These are phyloP conservation scores for Fraxinus dipetala DNA, from an alignment of 305 asterid genomes.

Conservation along the genomic window DNA sequence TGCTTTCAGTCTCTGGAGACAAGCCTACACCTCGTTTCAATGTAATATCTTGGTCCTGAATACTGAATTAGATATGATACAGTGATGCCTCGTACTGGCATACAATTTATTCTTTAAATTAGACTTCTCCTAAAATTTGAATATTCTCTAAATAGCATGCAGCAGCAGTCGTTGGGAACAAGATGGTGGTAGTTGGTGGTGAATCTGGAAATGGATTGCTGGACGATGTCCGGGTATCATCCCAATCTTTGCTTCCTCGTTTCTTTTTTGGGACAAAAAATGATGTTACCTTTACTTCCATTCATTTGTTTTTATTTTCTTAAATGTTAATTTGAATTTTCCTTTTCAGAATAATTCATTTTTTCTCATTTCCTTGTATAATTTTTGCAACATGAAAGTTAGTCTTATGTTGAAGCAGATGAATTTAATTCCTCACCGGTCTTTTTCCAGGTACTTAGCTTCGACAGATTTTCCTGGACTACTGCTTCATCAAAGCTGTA, in stretches of 20 bases:
- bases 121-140: constrained; percentile 8
- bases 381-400: constrained; percentile 15
- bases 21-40: constrained; percentile 85
- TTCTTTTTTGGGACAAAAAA: not conserved
- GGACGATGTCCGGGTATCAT: constrained; percentile 87
- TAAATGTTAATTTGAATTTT: not conserved
- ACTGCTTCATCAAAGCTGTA: constrained; percentile 80
- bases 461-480: constrained; percentile 84
- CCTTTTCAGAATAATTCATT: not conserved
- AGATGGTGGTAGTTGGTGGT: constrained; percentile 97
- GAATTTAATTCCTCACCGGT: constrained; percentile 12
- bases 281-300: not conserved
- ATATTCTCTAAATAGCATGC: constrained; percentile 65
- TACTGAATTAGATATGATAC: constrained; percentile 7
- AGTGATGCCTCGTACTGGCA: not conserved
- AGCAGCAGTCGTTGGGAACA: constrained; percentile 88
- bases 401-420: constrained; percentile 14
- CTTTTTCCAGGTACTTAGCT: constrained; percentile 65
- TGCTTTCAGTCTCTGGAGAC: constrained; percentile 77
- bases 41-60: constrained; percentile 41
- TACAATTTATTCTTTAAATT: constrained; percentile 4
- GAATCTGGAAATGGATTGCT: constrained; percentile 78
- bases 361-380: constrained; percentile 5
- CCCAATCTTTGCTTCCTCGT: not conserved
- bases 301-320: not conserved